These are phyloP conservation scores for Acanthamoeba triangularis DNA, from an alignment of 208 protist species.

Conservation along the genomic window DNA sequence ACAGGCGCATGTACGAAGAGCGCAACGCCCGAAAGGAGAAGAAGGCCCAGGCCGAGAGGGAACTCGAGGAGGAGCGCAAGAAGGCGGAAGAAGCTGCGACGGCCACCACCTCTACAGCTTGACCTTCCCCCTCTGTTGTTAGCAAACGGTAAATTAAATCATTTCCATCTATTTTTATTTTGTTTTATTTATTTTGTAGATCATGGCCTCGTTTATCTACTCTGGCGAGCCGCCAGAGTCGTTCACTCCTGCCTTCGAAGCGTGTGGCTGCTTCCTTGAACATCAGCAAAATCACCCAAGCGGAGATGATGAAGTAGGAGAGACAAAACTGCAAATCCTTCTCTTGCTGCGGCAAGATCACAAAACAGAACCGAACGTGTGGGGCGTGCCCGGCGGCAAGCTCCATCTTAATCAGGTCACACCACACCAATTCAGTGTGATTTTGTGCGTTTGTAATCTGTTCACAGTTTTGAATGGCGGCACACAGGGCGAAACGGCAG, in stretches of 20 bases:
- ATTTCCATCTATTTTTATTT: no score
- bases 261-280: constrained; percentile 19
- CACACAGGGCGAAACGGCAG: not conserved
- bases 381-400: constrained; percentile 27
- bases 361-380: constrained; percentile 42
- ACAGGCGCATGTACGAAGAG: constrained; percentile 49
- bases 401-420: not conserved
- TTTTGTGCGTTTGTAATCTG: not conserved
- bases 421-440: not conserved
- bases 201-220: no score
- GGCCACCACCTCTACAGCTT: not conserved
- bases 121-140: no score
- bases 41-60: constrained; percentile 28
- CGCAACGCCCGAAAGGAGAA: constrained; percentile 61
- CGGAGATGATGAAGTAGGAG: not conserved
- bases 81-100: not conserved
- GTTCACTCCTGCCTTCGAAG: constrained; percentile 8
- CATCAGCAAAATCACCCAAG: not conserved
- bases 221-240: not conserved
- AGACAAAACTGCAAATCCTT: not conserved
- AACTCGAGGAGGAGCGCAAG: constrained; percentile 35
- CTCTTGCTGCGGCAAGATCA: constrained; percentile 10
- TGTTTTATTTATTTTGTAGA: no score
- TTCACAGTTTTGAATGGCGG: not conserved
- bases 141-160: no score